These are phyloP conservation scores for Akanthomyces dipterigenus DNA, from an alignment of 2,329 filamentous ascomycete species.

Conservation along the genomic window DNA sequence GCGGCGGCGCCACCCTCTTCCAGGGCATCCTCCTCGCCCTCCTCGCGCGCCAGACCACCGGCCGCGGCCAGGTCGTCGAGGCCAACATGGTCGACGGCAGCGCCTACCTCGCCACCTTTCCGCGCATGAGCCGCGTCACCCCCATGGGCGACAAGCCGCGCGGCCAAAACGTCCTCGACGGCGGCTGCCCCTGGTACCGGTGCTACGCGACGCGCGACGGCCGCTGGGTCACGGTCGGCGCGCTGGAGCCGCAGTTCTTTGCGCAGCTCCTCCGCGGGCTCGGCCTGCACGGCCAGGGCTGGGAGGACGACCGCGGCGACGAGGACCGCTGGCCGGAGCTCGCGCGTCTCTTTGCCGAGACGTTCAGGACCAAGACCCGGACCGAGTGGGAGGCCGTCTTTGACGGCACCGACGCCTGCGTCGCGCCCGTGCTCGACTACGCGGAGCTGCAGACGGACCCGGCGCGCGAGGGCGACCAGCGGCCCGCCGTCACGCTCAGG, in stretches of 20 bases:
- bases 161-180: conserved; percentile 74
- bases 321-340: conserved; percentile 62
- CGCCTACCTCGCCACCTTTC: conserved; percentile 71
- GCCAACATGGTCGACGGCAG: conserved; percentile 95
- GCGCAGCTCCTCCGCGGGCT: conserved; percentile 59
- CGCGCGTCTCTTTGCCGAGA: conserved; percentile 48
- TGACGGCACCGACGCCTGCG: conserved; percentile 87
- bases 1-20: conserved; percentile 76
- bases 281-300: conserved; percentile 44
- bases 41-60: conserved; percentile 54
- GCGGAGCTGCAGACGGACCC: conserved; percentile 54
- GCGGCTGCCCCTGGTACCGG: conserved; percentile 81
- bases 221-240: conserved; percentile 79
- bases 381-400: conserved; percentile 80
- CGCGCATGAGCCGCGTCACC: conserved; percentile 59
- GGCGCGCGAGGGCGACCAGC: conserved; percentile 58
- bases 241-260: conserved; percentile 85
- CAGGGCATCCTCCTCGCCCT: conserved; percentile 78
- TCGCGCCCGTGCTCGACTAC: conserved; percentile 77
- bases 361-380: conserved; percentile 65
- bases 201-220: conserved; percentile 80
- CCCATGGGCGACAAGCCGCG: conserved; percentile 56
- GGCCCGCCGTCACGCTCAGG: conserved; percentile 62
- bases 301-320: conserved; percentile 52
- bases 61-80: conserved; percentile 81